These are phyloP conservation scores for Tolypocladium guangdongense DNA, from an alignment of 2,329 filamentous ascomycete species.

Conservation along the genomic window DNA sequence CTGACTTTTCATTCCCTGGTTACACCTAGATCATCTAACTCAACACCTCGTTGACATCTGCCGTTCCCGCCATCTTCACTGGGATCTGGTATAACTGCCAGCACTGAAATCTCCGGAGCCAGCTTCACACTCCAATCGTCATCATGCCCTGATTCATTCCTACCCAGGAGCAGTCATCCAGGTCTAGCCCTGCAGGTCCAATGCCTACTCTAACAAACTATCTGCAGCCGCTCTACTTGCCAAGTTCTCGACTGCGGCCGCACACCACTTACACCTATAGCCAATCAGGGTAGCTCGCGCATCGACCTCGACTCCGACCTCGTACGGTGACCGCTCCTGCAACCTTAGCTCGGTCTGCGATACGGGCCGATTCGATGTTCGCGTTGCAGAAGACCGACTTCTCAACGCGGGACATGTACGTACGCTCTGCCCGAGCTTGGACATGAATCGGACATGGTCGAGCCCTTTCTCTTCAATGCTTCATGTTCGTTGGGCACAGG, in stretches of 20 bases:
- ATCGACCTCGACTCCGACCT: slow-evolving; percentile 2
- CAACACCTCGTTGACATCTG: no score
- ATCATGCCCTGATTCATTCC: slow-evolving; percentile 1
- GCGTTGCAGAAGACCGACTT: neutral
- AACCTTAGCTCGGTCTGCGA: slow-evolving; percentile 1
- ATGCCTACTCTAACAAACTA: neutral
- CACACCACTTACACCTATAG: neutral
- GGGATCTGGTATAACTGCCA: neutral
- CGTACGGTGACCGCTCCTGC: slow-evolving; percentile 1
- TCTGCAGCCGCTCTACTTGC: slow-evolving; percentile 1
- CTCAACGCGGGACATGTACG: neutral
- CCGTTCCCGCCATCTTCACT: neutral
- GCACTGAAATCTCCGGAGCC: neutral
- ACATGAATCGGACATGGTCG: neutral
- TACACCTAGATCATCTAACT: neutral
- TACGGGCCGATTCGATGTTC: neutral
- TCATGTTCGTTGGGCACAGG: neutral
- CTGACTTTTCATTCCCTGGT: neutral
- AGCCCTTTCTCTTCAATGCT: slow-evolving; percentile 2
- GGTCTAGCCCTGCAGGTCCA: neutral
- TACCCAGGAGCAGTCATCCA: slow-evolving; percentile 1
- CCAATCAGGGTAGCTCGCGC: neutral
- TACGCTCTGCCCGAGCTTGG: neutral
- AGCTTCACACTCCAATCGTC: neutral
- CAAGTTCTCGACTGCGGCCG: neutral